Evolutionary conservation across 306 rosid genomes (phyloP), one percentile per base, ranked within the genome.

Genomic region (Pyrus betulifolia): DNA sequence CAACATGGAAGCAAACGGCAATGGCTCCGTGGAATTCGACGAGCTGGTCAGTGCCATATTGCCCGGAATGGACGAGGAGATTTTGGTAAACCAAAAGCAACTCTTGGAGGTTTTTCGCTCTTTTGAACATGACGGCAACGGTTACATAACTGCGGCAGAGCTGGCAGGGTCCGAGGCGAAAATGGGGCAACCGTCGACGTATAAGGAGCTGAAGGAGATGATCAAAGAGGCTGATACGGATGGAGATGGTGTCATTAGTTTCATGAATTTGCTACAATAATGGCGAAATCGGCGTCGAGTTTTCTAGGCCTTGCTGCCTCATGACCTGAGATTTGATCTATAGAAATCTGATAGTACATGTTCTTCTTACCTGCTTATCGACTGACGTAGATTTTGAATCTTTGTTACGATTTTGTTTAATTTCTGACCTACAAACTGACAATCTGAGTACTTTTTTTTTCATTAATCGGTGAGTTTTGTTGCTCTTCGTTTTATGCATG

Each of bases 171-270:
- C 96, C 5, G 90, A 91, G 98, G 93, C 97, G 38, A 93, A 88
- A 77, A 87, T 93, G 92, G 97, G 98, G 0, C 98, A 91, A 52
- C 93, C 97, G 1, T 65, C 91, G 30, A 88, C 96, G 8, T 91
- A 85, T 61, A 71, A 82, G 52, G 98, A 93, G 74, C 87, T 93
- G n/a, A 91, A 87, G 1, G 93, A 89, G 80, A 93, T 88, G 92
- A 93, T 93, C 76, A 84, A 74, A 76, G 96, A 91, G 73, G 98
- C 97, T 25, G 96, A 93, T 67, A 60, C 72, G 1, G 86, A 93
- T 58, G 98, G 97, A 11, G 97, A 93, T 69, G 97, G 98, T 23
- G 93, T 87, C 0, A 93, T 89, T 74, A 93, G 96, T 54, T 93
- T 93, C 80, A 64, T 59, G 97, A 93, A 81, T 91, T 93, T 78